Evolutionary conservation across 495 filamentous ascomycete genomes (phyloP).

Genomic region (Pyrenula massariospora): DNA sequence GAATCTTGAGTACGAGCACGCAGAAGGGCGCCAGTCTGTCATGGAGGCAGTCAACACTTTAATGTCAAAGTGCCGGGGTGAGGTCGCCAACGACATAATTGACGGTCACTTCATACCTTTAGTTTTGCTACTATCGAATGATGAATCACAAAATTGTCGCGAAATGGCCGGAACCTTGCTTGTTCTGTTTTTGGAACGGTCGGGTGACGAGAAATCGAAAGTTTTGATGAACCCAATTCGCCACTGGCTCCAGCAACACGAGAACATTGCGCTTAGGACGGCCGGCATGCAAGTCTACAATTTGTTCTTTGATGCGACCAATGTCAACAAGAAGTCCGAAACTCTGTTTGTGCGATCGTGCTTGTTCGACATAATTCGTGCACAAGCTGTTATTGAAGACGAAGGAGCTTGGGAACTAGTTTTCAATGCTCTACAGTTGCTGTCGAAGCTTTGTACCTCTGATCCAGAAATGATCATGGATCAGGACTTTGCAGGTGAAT

Average conservation of each 20-base stretch:
- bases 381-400: constrained; percentile 29
- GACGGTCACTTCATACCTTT: constrained; percentile 76
- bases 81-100: constrained; percentile 70
- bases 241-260: constrained; percentile 64
- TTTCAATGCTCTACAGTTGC: constrained; percentile 58
- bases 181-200: constrained; percentile 66
- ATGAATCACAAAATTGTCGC: constrained; percentile 76
- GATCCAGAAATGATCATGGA: constrained; percentile 52
- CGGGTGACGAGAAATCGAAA: constrained; percentile 58
- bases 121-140: constrained; percentile 74
- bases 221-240: constrained; percentile 57
- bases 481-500: constrained; percentile 42
- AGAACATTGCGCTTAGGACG: constrained; percentile 55
- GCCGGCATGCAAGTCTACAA: constrained; percentile 70
- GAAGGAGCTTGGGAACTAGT: constrained; percentile 66
- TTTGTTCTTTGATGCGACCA: constrained; percentile 66
- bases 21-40: constrained; percentile 77
- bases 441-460: constrained; percentile 54
- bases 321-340: constrained; percentile 51
- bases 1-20: constrained; percentile 82
- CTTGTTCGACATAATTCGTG: constrained; percentile 36
- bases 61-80: constrained; percentile 66
- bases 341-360: constrained; percentile 25
- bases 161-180: constrained; percentile 71
- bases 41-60: constrained; percentile 82